A percentile compares a stretch with the other conserved stretches of the same genome.
phyloP scores from a whole-genome alignment of 106 monocot genomes.

The Dendrobium nobile region DNA sequence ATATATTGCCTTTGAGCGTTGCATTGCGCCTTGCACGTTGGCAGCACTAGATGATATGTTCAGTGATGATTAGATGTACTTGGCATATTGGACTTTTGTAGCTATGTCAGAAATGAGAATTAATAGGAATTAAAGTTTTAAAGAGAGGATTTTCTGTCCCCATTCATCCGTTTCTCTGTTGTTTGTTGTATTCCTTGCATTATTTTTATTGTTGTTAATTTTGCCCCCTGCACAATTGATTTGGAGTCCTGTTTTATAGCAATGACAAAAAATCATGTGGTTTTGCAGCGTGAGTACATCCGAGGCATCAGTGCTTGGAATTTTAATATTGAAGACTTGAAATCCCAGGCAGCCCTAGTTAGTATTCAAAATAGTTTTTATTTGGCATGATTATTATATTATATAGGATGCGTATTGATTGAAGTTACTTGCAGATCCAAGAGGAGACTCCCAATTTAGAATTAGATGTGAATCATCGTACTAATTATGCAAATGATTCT shows the following conservation, averaged over 20 bases:
- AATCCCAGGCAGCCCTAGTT: constrained; percentile 85
- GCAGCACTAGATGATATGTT: background rate
- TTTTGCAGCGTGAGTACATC: constrained; percentile 70
- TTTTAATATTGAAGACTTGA: constrained; percentile 91
- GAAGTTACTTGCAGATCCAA: constrained; percentile 35
- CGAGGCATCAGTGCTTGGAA: constrained; percentile 95
- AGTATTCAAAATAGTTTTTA: constrained; percentile 10
- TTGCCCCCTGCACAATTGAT: background rate
- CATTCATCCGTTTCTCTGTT: background rate
- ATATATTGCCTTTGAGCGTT: background rate
- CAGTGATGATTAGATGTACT: background rate
- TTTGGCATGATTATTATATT: background rate
- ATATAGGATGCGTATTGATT: background rate
- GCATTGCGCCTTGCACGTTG: background rate
- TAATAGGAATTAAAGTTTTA: background rate
- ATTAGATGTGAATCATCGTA: constrained; percentile 19
- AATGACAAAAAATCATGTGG: background rate
- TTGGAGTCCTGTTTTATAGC: background rate
- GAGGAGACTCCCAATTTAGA: constrained; percentile 26
- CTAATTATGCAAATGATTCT: constrained; percentile 22
- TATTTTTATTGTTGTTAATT: background rate
- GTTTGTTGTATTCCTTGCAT: background rate
- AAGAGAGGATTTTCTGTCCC: background rate
- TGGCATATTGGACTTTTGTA: background rate
- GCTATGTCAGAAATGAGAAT: background rate